Evolutionary conservation across 306 rosid species (phyloP).

Genomic region (Medicago arabica): DNA sequence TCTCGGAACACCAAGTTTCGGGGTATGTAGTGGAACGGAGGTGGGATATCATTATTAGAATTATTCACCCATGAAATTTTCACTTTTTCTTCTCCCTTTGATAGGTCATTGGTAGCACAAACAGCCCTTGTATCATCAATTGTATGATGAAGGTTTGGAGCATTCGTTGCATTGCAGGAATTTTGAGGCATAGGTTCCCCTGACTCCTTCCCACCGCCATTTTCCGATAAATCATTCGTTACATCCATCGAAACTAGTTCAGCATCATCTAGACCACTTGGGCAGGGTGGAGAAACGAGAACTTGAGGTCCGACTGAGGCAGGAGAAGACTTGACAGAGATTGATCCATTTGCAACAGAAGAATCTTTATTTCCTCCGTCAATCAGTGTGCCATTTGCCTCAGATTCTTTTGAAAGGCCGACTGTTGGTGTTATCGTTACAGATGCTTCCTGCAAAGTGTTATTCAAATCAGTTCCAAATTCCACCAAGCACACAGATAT

Average conservation of each 20-base stretch:
- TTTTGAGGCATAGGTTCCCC: slow-evolving; percentile 45
- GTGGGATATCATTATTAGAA: slow-evolving; percentile 52
- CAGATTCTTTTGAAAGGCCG: slow-evolving; percentile 50
- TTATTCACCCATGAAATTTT: slow-evolving; percentile 74
- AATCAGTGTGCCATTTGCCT: slow-evolving; percentile 43
- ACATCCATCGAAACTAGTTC: slow-evolving; percentile 37
- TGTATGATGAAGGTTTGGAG: slow-evolving; percentile 48
- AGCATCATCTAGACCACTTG: slow-evolving; percentile 43
- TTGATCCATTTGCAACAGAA: slow-evolving; percentile 51
- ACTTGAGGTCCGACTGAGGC: slow-evolving; percentile 41
- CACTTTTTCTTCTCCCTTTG: slow-evolving; percentile 87
- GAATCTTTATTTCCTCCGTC: slow-evolving; percentile 47
- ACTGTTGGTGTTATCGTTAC: slow-evolving; percentile 47
- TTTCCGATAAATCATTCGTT: slow-evolving; percentile 43
- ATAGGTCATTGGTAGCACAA: slow-evolving; percentile 62
- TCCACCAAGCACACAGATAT: slow-evolving; percentile 69
- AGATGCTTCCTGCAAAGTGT: slow-evolving; percentile 69
- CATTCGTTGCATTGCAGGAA: slow-evolving; percentile 48
- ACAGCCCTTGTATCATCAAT: slow-evolving; percentile 51
- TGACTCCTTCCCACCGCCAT: slow-evolving; percentile 43
- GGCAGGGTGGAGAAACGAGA: slow-evolving; percentile 32
- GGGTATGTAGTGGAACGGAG: slow-evolving; percentile 70
- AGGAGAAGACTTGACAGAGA: slow-evolving; percentile 39
- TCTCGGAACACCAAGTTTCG: slow-evolving; percentile 62
- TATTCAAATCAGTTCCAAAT: slow-evolving; percentile 65